These are phyloP conservation scores for Candida ficus DNA, from an alignment of 805 yeast species.

Conservation along the genomic window DNA sequence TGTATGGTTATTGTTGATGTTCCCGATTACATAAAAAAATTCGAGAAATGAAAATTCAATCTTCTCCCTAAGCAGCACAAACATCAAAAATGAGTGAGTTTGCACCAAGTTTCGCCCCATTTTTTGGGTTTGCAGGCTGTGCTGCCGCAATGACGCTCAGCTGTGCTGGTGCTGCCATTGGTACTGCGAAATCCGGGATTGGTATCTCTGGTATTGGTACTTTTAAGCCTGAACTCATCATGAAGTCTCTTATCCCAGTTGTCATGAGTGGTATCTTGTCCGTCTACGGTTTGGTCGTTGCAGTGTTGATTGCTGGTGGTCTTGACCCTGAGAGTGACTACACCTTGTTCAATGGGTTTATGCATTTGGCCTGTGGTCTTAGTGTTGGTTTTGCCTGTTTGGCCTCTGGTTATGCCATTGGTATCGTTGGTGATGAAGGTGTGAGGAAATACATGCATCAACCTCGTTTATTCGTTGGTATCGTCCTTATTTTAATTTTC, in stretches of 20 bases:
- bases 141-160: conserved; percentile 87
- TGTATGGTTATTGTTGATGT: too few species aligned
- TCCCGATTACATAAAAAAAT: too few species aligned
- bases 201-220: conserved; percentile 99
- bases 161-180: conserved; percentile 98
- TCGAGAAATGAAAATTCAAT: too few species aligned
- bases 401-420: conserved; percentile 95
- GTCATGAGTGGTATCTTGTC: conserved; percentile 98
- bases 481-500: conserved; percentile 82
- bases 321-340: conserved; percentile 73
- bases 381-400: conserved; percentile 95
- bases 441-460: conserved; percentile 85
- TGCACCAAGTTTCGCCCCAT: conserved; percentile 92
- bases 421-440: conserved; percentile 91
- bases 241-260: conserved; percentile 94
- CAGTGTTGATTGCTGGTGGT: conserved; percentile 91
- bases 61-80: not conserved
- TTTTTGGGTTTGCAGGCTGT: conserved; percentile 97
- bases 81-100: conserved; percentile 36
- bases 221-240: conserved; percentile 92
- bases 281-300: conserved; percentile 94
- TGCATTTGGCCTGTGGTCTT: conserved; percentile 95
- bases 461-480: conserved; percentile 84
- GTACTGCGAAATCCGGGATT: conserved; percentile 96
- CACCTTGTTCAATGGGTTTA: conserved; percentile 91